Percentiles rank a stretch among this genome's conserved stretches.
phyloP scores from a whole-genome alignment of 495 filamentous ascomycete genomes.

The Clavariopsis aquatica region DNA sequence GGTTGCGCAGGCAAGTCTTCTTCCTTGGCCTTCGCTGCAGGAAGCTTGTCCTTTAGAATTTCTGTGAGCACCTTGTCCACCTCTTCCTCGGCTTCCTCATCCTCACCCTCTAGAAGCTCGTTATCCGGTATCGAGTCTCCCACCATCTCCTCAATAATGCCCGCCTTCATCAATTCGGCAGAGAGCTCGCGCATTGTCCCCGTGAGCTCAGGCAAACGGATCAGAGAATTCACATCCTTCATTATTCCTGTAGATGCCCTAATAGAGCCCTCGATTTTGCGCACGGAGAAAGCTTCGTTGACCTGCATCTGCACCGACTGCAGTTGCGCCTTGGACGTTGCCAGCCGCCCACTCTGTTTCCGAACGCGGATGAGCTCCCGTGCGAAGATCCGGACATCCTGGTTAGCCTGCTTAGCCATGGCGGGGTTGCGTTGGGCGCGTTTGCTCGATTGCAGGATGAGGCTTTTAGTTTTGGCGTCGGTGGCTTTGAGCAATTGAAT shows the following conservation, averaged over 20 bases:
- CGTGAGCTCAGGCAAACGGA: constrained; percentile 81
- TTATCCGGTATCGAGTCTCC: constrained; percentile 79
- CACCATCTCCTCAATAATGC: constrained; percentile 98
- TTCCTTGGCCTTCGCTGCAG: constrained; percentile 57
- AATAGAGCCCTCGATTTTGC: constrained; percentile 95
- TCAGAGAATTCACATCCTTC: constrained; percentile 90
- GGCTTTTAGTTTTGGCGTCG: constrained; percentile 81
- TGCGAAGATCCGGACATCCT: constrained; percentile 82
- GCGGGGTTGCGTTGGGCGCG: constrained; percentile 76
- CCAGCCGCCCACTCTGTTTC: constrained; percentile 68
- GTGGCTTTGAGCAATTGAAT: constrained; percentile 70
- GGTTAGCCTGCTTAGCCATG: constrained; percentile 70
- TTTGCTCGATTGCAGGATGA: constrained; percentile 75
- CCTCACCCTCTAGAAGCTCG: constrained; percentile 71
- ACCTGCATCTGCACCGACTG: constrained; percentile 97
- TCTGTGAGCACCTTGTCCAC: constrained; percentile 92
- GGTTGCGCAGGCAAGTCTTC: constrained; percentile 48
- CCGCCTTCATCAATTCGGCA: constrained; percentile 85
- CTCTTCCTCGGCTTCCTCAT: constrained; percentile 85
- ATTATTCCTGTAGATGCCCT: constrained; percentile 85
- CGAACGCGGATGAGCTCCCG: constrained; percentile 82
- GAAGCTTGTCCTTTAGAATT: constrained; percentile 78
- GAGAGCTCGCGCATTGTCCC: constrained; percentile 89
- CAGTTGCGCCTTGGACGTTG: constrained; percentile 87
- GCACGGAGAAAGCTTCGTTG: constrained; percentile 90